Base-by-base conservation (phyloP, 768 basidiomycete genomes). In the Collybiopsis luxurians region DNA sequence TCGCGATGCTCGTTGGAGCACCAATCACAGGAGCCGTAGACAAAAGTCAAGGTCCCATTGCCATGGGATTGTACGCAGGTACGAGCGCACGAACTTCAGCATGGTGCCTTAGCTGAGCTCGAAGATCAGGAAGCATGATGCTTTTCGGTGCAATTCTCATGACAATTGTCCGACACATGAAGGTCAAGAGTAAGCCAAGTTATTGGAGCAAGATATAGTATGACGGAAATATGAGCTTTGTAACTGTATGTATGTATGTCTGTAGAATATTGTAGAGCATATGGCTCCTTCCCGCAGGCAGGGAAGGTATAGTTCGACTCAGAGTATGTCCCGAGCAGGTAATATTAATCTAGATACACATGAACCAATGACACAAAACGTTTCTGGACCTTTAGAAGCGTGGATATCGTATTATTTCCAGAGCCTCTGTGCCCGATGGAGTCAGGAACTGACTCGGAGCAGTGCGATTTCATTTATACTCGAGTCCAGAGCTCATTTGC, bases 21-120 rank as follows among this genome's bases (percentile, higher is more conserved):
- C 50, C 50, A n/a, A 51, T 51, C 3, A 51, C 50, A 24, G 50
- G 50, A 11, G 50, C 50, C 21, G 50, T 51, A 2, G 50, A 51
- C 50, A 51, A 51, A 51, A 51, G 50, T 51, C 50, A 23, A 23
- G 50, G 50, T 24, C 50, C 50, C 21, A 28, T 51, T 27, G 50
- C 50, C 5, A 51, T 51, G 50, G 50, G 50, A 15, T n/a, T 51
- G 10, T 51, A 51, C 19, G 24, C 50, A 39, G 50, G 50, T 51
- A 17, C 31, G 50, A 23, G 23, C 9, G 11, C 23, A 17, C 48
- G 21, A 1, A n/a, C n/a, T n/a, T n/a, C n/a, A n/a, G n/a, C n/a
- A n/a, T n/a, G n/a, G n/a, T n/a, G 7, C 36, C 17, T 38, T 38
- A 38, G 36, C 24, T 15, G 31, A 38, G 24, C 19, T 21, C 34